phyloP scores from a whole-genome alignment of 306 rosid genomes.

The Vigna mungo region DNA sequence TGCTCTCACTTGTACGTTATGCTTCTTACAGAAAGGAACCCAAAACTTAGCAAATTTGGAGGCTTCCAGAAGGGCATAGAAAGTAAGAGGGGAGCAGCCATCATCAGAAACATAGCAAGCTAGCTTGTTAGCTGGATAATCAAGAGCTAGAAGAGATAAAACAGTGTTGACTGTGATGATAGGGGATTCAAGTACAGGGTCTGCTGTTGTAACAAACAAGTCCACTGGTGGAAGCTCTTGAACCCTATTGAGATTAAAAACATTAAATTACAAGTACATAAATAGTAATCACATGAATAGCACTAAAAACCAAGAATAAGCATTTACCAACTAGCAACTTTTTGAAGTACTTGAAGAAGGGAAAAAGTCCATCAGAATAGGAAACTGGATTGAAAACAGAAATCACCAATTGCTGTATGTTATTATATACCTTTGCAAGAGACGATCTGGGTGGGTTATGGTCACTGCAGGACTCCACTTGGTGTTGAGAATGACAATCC shows the following conservation, averaged over 20 bases:
- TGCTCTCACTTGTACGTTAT: conserved; percentile 58
- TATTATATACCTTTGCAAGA: conserved; percentile 47
- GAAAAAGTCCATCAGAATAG: not conserved
- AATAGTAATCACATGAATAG: not conserved
- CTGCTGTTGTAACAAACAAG: conserved; percentile 76
- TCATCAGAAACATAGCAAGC: conserved; percentile 86
- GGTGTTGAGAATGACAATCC: conserved; percentile 51
- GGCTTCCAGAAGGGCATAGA: conserved; percentile 62
- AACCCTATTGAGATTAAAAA: conserved; percentile 41
- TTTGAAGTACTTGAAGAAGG: not conserved
- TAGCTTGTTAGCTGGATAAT: conserved; percentile 67
- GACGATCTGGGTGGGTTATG: conserved; percentile 57
- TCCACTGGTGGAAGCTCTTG: conserved; percentile 68
- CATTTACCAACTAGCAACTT: not conserved
- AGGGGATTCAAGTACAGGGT: conserved; percentile 65
- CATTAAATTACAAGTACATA: not conserved
- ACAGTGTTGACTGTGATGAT: conserved; percentile 70
- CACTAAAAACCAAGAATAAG: not conserved
- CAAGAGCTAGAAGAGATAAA: conserved; percentile 67
- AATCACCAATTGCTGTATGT: not conserved
- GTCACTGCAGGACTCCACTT: conserved; percentile 58
- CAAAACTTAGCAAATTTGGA: conserved; percentile 64
- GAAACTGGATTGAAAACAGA: not conserved
- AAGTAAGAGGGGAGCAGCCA: conserved; percentile 65
- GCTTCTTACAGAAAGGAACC: conserved; percentile 73